A percentile compares a stretch with the other conserved stretches of the same genome.
phyloP scores from a whole-genome alignment of 75 land plant species.

The Cunninghamia lanceolata region DNA sequence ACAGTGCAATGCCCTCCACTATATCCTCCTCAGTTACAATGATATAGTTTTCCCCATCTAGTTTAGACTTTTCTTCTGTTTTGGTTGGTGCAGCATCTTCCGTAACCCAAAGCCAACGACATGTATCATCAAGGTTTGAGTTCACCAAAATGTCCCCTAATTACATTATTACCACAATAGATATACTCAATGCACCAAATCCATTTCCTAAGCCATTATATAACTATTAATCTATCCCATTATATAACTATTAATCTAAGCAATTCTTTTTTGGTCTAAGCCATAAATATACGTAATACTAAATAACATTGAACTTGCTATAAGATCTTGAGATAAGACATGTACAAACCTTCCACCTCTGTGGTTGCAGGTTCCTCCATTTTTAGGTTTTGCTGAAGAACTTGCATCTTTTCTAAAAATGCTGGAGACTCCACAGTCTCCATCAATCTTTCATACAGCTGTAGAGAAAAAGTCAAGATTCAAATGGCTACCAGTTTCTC shows the following conservation, averaged over 20 bases:
- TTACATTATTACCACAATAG: neutral
- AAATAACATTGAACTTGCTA: neutral
- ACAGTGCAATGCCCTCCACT: slow-evolving; percentile 83
- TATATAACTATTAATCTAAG: neutral
- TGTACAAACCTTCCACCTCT: slow-evolving; percentile 8
- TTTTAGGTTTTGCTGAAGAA: neutral
- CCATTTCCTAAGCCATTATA: neutral
- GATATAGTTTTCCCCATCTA: slow-evolving; percentile 73
- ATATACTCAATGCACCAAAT: neutral
- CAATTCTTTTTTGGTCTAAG: neutral
- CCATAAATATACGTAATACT: neutral
- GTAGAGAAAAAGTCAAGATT: neutral
- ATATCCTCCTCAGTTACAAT: slow-evolving; percentile 81
- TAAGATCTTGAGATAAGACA: neutral
- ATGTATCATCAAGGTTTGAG: slow-evolving; percentile 58
- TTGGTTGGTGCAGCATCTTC: slow-evolving; percentile 47
- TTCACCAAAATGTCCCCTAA: slow-evolving; percentile 41
- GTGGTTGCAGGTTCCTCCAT: neutral
- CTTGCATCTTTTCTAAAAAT: slow-evolving; percentile 9
- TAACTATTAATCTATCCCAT: neutral
- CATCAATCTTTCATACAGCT: slow-evolving; percentile 5
- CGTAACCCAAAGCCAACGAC: slow-evolving; percentile 87
- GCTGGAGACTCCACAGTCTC: slow-evolving; percentile 8
- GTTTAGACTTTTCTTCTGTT: slow-evolving; percentile 58
- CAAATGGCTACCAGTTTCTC: neutral